Percentiles rank a stretch among this genome's conserved stretches.
These are phyloP conservation scores for Penicillium sp. DNA, from an alignment of 2,329 filamentous ascomycete genomes.

Conservation along the genomic window DNA sequence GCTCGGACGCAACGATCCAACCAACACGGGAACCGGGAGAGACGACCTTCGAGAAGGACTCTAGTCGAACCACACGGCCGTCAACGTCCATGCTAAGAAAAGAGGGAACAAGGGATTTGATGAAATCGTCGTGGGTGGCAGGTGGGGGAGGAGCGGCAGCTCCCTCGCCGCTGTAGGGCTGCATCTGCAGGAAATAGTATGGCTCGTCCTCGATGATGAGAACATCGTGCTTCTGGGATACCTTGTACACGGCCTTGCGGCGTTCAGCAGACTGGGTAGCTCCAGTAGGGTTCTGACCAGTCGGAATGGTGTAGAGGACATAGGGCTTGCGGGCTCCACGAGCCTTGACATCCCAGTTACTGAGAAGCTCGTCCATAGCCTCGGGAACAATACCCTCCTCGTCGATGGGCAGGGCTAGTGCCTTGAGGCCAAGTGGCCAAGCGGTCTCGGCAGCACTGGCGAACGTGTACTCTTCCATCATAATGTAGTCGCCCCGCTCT, in stretches of 20 bases:
- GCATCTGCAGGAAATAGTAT: slow-evolving; percentile 89
- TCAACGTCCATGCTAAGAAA: slow-evolving; percentile 79
- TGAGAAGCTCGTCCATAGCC: slow-evolving; percentile 62
- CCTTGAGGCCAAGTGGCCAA: slow-evolving; percentile 60
- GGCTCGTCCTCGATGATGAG: slow-evolving; percentile 91
- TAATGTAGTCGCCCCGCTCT: slow-evolving; percentile 69
- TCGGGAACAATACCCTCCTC: slow-evolving; percentile 63
- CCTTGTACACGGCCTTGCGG: slow-evolving; percentile 69
- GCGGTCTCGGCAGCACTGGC: slow-evolving; percentile 70
- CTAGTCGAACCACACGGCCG: slow-evolving; percentile 83
- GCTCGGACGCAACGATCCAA: slow-evolving; percentile 85
- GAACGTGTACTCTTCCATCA: slow-evolving; percentile 93
- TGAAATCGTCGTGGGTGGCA: slow-evolving; percentile 67
- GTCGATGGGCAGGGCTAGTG: slow-evolving; percentile 65
- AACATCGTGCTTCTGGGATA: slow-evolving; percentile 80
- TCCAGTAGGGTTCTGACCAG: slow-evolving; percentile 88
- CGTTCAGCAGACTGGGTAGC: slow-evolving; percentile 71
- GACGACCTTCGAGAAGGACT: slow-evolving; percentile 91
- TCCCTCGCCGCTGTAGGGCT: slow-evolving; percentile 63
- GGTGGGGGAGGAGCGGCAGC: slow-evolving; percentile 56
- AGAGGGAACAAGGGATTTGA: slow-evolving; percentile 70
- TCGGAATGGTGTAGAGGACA: slow-evolving; percentile 70
- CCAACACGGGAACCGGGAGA: slow-evolving; percentile 78
- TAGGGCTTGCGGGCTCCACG: slow-evolving; percentile 63
- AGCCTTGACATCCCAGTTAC: slow-evolving; percentile 61